Evolutionary conservation across 1,284 basidiomycete genomes (phyloP).

Genomic region (Sanguinoderma infundibulare): DNA sequence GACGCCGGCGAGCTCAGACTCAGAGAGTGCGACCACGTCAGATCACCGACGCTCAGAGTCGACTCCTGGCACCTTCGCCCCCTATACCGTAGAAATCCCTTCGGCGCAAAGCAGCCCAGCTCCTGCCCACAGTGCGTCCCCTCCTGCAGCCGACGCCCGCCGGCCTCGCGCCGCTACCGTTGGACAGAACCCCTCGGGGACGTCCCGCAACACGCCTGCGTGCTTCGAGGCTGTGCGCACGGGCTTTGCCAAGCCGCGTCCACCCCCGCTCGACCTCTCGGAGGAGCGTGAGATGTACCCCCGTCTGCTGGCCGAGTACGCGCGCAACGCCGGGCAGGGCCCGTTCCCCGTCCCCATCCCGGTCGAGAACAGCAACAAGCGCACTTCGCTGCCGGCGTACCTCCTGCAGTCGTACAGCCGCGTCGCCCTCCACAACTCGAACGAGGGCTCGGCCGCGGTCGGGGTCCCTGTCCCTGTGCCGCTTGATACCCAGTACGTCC

Average conservation of each 20-base stretch:
- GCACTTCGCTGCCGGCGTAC: conserved; percentile 30
- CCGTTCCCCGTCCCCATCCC: not conserved
- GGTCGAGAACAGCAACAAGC: conserved; percentile 9
- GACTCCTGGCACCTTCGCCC: not conserved
- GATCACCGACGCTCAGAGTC: conserved; percentile 1
- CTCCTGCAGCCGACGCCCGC: not conserved
- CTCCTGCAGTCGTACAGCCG: conserved; percentile 28
- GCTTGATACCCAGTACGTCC: not conserved
- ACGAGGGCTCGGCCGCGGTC: conserved; percentile 1
- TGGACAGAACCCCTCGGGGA: not conserved
- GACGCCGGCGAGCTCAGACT: conserved; percentile 24
- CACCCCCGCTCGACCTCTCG: conserved; percentile 25
- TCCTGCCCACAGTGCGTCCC: not conserved
- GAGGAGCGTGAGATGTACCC: conserved; percentile 11
- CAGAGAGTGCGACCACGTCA: conserved; percentile 14
- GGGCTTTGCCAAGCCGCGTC: conserved; percentile 16
- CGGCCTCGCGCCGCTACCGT: conserved; percentile 15
- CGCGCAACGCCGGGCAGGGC: conserved; percentile 6
- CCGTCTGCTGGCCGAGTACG: conserved; percentile 8
- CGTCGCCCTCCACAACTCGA: conserved; percentile 4
- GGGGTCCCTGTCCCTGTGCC: not conserved
- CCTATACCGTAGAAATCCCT: not conserved
- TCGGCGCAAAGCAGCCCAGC: conserved; percentile 12
- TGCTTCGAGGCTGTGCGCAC: not conserved
- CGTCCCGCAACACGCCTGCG: not conserved